phyloP scores from a whole-genome alignment of 108 stramenopile species.

The Cylindrotheca closterium region DNA sequence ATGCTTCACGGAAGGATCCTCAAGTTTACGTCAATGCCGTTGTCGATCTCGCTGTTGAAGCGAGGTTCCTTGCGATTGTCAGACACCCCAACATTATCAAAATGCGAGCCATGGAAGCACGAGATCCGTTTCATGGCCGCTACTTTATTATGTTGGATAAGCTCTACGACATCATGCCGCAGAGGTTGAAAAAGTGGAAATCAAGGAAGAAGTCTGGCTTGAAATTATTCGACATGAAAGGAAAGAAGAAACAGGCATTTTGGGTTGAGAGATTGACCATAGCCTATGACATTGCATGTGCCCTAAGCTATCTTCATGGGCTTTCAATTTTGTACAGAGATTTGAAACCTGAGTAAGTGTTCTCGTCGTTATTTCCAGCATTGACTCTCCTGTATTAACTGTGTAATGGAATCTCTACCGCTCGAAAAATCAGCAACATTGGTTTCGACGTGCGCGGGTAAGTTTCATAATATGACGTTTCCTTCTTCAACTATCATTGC shows the following conservation, averaged over 20 bases:
- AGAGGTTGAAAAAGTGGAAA: slow-evolving; percentile 66
- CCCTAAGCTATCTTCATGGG: slow-evolving; percentile 73
- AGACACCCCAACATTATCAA: slow-evolving; percentile 90
- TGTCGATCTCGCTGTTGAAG: slow-evolving; percentile 81
- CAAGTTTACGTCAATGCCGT: slow-evolving; percentile 69
- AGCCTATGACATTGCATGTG: slow-evolving; percentile 77
- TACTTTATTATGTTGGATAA: slow-evolving; percentile 82
- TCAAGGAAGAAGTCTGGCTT: slow-evolving; percentile 55
- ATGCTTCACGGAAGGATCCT: slow-evolving; percentile 52
- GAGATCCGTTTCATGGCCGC: slow-evolving; percentile 28
- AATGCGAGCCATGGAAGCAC: slow-evolving; percentile 64
- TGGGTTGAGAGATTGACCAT: slow-evolving; percentile 69
- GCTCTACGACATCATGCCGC: slow-evolving; percentile 72
- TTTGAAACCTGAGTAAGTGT: slow-evolving; percentile 48
- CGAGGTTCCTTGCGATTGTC: slow-evolving; percentile 74
- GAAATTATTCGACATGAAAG: slow-evolving; percentile 54
- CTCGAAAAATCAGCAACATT: no score
- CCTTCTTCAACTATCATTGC: neutral
- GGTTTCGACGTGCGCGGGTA: slow-evolving; percentile 47
- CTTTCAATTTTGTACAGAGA: slow-evolving; percentile 75
- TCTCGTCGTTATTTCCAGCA: neutral
- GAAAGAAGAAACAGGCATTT: slow-evolving; percentile 63
- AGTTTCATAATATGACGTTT: neutral
- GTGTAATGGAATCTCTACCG: slow-evolving; percentile 6
- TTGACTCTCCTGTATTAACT: no score